Evolutionary conservation across 2,329 filamentous ascomycete species (phyloP).

Genomic region (Exophiala viscosa): DNA sequence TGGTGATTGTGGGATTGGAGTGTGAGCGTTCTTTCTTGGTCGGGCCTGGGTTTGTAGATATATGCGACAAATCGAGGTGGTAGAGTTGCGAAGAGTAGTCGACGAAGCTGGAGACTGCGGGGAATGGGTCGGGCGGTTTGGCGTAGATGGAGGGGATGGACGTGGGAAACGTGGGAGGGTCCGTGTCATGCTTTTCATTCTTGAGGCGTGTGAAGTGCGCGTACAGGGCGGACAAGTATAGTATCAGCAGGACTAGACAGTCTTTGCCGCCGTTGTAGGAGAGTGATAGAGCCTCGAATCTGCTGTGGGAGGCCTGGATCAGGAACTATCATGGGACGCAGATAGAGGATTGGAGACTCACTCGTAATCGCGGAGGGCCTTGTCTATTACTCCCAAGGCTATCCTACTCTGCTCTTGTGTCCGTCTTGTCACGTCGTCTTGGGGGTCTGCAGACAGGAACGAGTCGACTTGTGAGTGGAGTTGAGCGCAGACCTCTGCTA

Average conservation of each 20-base stretch:
- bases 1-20: conserved; percentile 19
- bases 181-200: conserved; percentile 3
- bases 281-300: conserved; percentile 73
- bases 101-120: conserved; percentile 83
- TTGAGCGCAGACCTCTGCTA: conserved; percentile 62
- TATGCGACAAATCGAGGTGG: conserved; percentile 70
- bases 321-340: neutral
- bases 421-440: conserved; percentile 53
- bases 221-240: conserved; percentile 68
- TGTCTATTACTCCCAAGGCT: conserved; percentile 68
- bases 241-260: conserved; percentile 84
- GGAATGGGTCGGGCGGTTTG: conserved; percentile 76
- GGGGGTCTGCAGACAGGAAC: conserved; percentile 61
- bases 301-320: conserved; percentile 35
- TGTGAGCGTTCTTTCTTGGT: conserved; percentile 21
- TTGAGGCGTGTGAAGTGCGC: conserved; percentile 29
- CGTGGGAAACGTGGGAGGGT: conserved; percentile 37
- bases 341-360: conserved; percentile 42
- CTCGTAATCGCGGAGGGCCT: conserved; percentile 73
- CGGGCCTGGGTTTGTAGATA: conserved; percentile 57
- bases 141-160: conserved; percentile 84
- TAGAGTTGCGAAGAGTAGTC: conserved; percentile 62
- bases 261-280: conserved; percentile 99
- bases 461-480: conserved; percentile 58
- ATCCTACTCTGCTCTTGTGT: conserved; percentile 72